These are phyloP conservation scores for Pseudopyricularia javanii DNA, from an alignment of 2,329 filamentous ascomycete genomes.

Conservation along the genomic window DNA sequence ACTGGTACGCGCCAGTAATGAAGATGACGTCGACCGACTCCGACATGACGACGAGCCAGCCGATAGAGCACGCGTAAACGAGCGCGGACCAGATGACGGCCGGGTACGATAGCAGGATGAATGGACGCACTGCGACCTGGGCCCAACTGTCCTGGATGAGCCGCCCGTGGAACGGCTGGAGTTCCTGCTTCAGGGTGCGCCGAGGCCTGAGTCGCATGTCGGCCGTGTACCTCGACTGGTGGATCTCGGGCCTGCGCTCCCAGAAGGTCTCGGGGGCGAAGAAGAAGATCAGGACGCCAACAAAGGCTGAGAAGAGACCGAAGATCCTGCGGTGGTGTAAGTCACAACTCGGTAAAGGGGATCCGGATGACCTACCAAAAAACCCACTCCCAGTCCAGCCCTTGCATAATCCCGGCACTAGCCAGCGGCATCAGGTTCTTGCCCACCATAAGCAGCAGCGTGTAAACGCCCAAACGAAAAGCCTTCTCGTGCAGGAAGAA, in stretches of 20 bases:
- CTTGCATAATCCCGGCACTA: conserved; percentile 72
- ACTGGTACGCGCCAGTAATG: conserved; percentile 62
- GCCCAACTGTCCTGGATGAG: conserved; percentile 70
- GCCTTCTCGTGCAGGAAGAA: conserved; percentile 92
- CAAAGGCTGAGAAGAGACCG: conserved; percentile 64
- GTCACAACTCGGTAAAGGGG: too few relatives aligned
- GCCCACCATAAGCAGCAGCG: conserved; percentile 72
- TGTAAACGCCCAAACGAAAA: conserved; percentile 89
- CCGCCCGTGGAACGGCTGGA: conserved; percentile 67
- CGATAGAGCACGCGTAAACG: conserved; percentile 78
- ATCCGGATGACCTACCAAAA: conserved; percentile 74
- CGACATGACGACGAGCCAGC: conserved; percentile 91
- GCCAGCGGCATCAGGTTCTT: conserved; percentile 85
- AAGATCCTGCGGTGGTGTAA: conserved; percentile 68
- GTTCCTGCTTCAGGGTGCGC: conserved; percentile 60
- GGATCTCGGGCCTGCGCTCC: conserved; percentile 59
- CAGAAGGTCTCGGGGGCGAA: conserved; percentile 95
- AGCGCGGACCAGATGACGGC: conserved; percentile 78
- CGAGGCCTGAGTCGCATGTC: conserved; percentile 53
- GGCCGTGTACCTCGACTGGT: conserved; percentile 49
- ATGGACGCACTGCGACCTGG: conserved; percentile 64
- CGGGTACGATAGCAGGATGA: conserved; percentile 80
- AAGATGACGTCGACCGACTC: conserved; percentile 78
- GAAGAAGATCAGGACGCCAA: conserved; percentile 63
- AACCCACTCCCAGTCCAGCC: conserved; percentile 76